Evolutionary conservation across 169 alveolate genomes (phyloP).

Genomic region (Theileria annulata): DNA sequence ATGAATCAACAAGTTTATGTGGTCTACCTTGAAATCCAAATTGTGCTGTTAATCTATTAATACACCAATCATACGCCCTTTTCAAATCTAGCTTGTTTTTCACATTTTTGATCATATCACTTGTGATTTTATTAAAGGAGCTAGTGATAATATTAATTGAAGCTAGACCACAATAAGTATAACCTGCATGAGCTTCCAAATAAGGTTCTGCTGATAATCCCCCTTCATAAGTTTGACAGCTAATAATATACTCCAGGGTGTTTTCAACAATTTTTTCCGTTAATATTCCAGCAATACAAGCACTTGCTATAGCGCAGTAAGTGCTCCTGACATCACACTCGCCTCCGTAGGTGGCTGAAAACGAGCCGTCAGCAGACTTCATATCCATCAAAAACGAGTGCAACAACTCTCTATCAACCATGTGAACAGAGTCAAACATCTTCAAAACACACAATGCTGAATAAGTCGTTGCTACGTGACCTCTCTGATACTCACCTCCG

Average conservation of each 20-base stretch:
- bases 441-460: slow-evolving; percentile 85
- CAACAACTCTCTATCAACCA: slow-evolving; percentile 84
- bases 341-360: slow-evolving; percentile 89
- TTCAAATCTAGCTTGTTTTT: slow-evolving; percentile 83
- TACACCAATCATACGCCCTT: slow-evolving; percentile 85
- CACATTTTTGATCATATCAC: slow-evolving; percentile 38
- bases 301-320: slow-evolving; percentile 91
- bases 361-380: slow-evolving; percentile 88
- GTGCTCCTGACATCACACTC: slow-evolving; percentile 94
- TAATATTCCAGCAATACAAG: slow-evolving; percentile 85
- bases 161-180: slow-evolving; percentile 95
- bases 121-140: neutral
- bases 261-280: slow-evolving; percentile 84
- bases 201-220: slow-evolving; percentile 92
- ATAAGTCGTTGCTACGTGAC: slow-evolving; percentile 91
- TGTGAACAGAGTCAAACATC: slow-evolving; percentile 78
- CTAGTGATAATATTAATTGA: slow-evolving; percentile 75
- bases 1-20: slow-evolving; percentile 94
- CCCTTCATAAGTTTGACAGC: slow-evolving; percentile 96
- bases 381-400: slow-evolving; percentile 82
- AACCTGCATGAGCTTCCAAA: slow-evolving; percentile 98
- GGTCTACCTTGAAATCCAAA: slow-evolving; percentile 98
- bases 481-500: slow-evolving; percentile 87
- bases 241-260: slow-evolving; percentile 84
- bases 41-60: slow-evolving; percentile 84